These are phyloP conservation scores for Ophiostoma tasmaniense DNA, from an alignment of 2,329 filamentous ascomycete genomes.

Conservation along the genomic window DNA sequence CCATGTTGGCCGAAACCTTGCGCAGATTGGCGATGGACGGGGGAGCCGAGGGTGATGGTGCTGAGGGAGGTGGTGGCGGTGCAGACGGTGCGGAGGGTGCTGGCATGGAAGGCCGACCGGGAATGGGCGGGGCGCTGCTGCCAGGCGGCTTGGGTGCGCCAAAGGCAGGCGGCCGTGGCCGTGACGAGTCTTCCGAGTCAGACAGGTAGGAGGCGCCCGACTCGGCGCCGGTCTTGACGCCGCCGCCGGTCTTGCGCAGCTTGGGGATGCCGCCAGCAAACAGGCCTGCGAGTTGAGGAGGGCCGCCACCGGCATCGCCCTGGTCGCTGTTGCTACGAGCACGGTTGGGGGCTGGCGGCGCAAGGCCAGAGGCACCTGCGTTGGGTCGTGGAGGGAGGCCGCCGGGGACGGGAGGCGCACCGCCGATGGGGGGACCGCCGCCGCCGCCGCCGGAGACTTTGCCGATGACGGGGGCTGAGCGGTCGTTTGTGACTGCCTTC, in stretches of 20 bases:
- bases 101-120: conserved; percentile 44
- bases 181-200: conserved; percentile 58
- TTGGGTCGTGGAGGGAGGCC: conserved; percentile 46
- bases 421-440: conserved; percentile 38
- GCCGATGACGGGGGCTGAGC: conserved; percentile 68
- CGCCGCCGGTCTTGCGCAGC: conserved; percentile 76
- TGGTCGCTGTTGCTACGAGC: conserved; percentile 79
- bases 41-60: conserved; percentile 24
- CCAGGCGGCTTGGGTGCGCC: conserved; percentile 53
- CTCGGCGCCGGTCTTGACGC: conserved; percentile 66
- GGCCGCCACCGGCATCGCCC: conserved; percentile 37
- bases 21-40: conserved; percentile 48
- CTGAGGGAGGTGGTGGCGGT: too few relatives aligned
- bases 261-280: conserved; percentile 96
- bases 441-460: conserved; percentile 30
- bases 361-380: conserved; percentile 42
- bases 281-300: conserved; percentile 76
- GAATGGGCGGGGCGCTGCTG: conserved; percentile 49
- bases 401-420: conserved; percentile 72
- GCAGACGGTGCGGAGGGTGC: conserved; percentile 24
- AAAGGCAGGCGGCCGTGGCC: conserved; percentile 41
- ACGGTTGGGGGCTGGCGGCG: conserved; percentile 65
- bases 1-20: conserved; percentile 40
- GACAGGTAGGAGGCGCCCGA: conserved; percentile 67
- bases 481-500: conserved; percentile 85